Evolutionary conservation across 2,329 filamentous ascomycete genomes (phyloP).

Genomic region (Pseudogymnoascus sp.): DNA sequence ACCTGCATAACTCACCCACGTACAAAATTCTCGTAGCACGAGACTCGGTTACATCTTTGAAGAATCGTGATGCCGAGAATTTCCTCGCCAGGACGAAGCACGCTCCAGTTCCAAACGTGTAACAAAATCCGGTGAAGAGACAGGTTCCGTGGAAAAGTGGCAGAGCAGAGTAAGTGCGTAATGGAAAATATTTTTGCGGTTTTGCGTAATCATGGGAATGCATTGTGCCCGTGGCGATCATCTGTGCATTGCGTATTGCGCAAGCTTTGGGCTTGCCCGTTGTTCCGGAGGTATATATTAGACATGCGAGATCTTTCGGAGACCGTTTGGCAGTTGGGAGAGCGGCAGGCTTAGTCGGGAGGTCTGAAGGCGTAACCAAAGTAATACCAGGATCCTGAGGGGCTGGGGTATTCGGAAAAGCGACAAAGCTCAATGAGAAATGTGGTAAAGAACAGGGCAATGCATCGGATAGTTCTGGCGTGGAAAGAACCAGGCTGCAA

Average conservation of each 20-base stretch:
- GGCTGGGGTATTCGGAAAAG: constrained; percentile 26
- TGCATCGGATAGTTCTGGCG: constrained; percentile 34
- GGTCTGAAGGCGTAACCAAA: constrained; percentile 17
- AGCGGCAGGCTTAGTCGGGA: constrained; percentile 19
- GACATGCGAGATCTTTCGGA: constrained; percentile 29
- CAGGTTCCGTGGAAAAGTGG: constrained; percentile 42
- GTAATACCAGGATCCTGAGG: constrained; percentile 12
- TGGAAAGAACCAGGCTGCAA: constrained; percentile 35
- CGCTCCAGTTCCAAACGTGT: constrained; percentile 32
- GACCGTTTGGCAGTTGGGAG: constrained; percentile 28
- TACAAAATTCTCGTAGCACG: constrained; percentile 36
- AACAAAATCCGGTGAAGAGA: constrained; percentile 36
- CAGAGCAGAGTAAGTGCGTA: constrained; percentile 39
- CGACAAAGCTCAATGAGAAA: constrained; percentile 31
- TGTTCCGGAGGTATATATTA: constrained; percentile 42
- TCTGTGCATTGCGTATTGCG: constrained; percentile 32
- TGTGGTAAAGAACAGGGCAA: constrained; percentile 28
- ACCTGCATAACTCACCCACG: constrained; percentile 42
- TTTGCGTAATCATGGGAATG: constrained; percentile 30
- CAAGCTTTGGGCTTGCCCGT: constrained; percentile 40
- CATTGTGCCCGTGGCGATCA: constrained; percentile 32
- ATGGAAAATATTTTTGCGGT: constrained; percentile 34
- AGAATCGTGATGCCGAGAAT: constrained; percentile 38
- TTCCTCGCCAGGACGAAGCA: constrained; percentile 38
- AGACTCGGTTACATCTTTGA: constrained; percentile 36